Evolutionary conservation across 2,329 filamentous ascomycete genomes (phyloP).

Genomic region (Penicillium expansum): DNA sequence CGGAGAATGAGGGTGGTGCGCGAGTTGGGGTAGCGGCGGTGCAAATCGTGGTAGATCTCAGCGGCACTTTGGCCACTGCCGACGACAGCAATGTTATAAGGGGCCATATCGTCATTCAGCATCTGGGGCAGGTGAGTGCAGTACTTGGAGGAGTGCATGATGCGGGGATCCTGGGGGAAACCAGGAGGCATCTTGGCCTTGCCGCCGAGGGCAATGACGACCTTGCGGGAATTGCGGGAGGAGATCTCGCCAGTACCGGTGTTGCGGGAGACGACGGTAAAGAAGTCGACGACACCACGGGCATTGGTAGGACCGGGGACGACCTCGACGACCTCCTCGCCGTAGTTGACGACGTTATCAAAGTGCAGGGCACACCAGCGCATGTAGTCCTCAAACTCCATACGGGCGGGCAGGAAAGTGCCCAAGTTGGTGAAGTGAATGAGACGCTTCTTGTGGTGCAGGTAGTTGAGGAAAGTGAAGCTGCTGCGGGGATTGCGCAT

Average conservation of each 20-base stretch:
- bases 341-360: constrained; percentile 68
- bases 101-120: constrained; percentile 37
- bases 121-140: constrained; percentile 46
- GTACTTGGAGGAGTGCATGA: constrained; percentile 89
- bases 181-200: constrained; percentile 67
- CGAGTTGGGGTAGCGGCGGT: constrained; percentile 76
- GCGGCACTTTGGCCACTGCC: constrained; percentile 90
- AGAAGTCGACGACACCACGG: constrained; percentile 58
- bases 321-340: constrained; percentile 72
- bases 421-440: constrained; percentile 86
- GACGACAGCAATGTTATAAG: constrained; percentile 76
- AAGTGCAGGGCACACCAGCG: constrained; percentile 87
- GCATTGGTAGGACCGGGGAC: constrained; percentile 55
- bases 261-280: constrained; percentile 66
- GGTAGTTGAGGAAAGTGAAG: constrained; percentile 95
- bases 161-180: constrained; percentile 66
- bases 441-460: constrained; percentile 75
- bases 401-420: constrained; percentile 80
- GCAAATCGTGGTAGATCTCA: constrained; percentile 90
- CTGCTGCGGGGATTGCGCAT: constrained; percentile 81
- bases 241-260: constrained; percentile 45
- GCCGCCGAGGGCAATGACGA: constrained; percentile 65
- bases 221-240: constrained; percentile 47
- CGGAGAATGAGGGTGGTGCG: constrained; percentile 77
- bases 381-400: constrained; percentile 95